Evolutionary conservation across 2,329 filamentous ascomycete species (phyloP), one percentile per base, ranked within the genome.

Genomic region (Dryadomyces quercivorus): DNA sequence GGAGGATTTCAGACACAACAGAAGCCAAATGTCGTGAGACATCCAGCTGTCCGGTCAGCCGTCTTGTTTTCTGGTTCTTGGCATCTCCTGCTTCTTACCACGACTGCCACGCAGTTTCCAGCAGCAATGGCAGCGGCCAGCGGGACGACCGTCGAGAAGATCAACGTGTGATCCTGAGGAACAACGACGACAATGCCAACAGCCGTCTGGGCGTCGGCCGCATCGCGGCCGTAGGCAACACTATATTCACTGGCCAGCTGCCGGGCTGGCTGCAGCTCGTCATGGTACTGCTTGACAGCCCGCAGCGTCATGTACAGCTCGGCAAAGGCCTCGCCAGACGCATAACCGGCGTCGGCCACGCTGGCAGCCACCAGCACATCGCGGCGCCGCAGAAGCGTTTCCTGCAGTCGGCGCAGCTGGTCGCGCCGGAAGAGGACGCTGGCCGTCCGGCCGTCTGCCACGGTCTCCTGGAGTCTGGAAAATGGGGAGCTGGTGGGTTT

Each of bases 361-460:
- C 71, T 63, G 1, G 67, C 66, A 46, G 61, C 59, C 48, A 63
- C 62, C 48, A 72, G 63, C 3, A 60, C 53, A 1, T 59, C 59
- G 20, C 64, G 59, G 38, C 63, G 56, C 16, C 61, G 57, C 5
- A 64, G 54, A 8, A 74, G 60, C 1, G 58, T 51, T 2, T 61
- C 50, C 54, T 72, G 70, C 1, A 74, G 61, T 9, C 58, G 59
- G 45, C 65, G 63, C 21, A 74, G 67, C 56, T 72, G 69, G 5
- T 61, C 57, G 53, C 72, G 70, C 2, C 67, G 66, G 57, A 67
- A 71, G 16, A 66, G 62, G 22, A 66, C 63, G 55, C 68, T 70
- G 16, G 67, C 62, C 2, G 66, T 61, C 2, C 69, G 66, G 38
- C 69, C 69, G 56, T 74, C 70, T 16, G 68, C 59, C 38, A 65